Evolutionary conservation across 1,284 basidiomycete genomes (phyloP).

Genomic region (Cutaneotrichosporon cavernicola): DNA sequence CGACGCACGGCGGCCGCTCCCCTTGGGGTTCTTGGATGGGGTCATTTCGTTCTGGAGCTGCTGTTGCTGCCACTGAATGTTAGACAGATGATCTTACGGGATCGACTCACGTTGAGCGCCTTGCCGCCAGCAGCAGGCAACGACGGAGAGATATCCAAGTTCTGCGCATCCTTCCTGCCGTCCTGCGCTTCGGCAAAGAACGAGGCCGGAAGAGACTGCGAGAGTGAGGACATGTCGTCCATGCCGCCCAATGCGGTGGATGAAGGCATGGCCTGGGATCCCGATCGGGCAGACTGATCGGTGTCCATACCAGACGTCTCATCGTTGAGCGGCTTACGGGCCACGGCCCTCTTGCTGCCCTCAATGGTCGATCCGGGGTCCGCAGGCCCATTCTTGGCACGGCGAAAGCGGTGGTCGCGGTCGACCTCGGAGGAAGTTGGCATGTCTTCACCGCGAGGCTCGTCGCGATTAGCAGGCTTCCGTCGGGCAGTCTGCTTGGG

Average conservation of each 20-base stretch:
- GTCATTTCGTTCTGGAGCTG: conserved; percentile 31
- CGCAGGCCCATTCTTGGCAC: conserved; percentile 14
- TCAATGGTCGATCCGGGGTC: neutral
- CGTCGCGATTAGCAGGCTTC: neutral
- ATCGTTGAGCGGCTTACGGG: neutral
- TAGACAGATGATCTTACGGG: neutral
- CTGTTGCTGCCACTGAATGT: conserved; percentile 43
- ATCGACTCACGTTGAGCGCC: conserved; percentile 27
- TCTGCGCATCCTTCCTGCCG: neutral
- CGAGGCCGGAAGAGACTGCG: conserved; percentile 20
- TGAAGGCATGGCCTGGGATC: neutral
- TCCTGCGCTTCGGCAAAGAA: conserved; percentile 19
- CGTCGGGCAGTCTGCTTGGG: conserved; percentile 6
- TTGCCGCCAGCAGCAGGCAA: conserved; percentile 22
- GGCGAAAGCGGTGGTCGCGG: conserved; percentile 6
- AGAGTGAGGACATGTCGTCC: conserved; percentile 15
- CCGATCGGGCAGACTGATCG: neutral
- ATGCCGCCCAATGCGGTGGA: conserved; percentile 7
- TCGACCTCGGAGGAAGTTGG: neutral
- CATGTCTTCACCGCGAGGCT: neutral
- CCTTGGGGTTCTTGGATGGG: conserved; percentile 17
- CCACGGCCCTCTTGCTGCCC: neutral
- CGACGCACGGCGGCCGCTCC: conserved; percentile 22
- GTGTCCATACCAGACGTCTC: neutral
- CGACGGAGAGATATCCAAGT: conserved; percentile 46